A percentile compares a stretch with the other conserved stretches of the same genome.
These are phyloP conservation scores for Mycena venus DNA, from an alignment of 768 basidiomycete species.

Conservation along the genomic window DNA sequence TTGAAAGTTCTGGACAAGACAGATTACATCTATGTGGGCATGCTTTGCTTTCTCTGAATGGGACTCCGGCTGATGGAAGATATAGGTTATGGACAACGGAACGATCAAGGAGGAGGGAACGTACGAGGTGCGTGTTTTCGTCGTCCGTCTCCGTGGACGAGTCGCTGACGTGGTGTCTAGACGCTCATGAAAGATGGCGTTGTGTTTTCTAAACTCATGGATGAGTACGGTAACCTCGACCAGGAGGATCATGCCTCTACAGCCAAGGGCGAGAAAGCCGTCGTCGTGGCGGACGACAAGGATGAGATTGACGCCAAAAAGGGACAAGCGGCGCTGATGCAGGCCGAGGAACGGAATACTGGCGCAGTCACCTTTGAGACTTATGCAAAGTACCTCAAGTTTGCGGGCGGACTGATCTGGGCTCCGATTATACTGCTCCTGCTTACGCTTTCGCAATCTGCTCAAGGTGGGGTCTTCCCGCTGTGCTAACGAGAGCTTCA, in stretches of 20 bases:
- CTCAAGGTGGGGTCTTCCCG: conserved; percentile 55
- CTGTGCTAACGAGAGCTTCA: not conserved
- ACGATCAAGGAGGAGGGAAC: conserved; percentile 74
- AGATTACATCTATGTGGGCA: conserved; percentile 67
- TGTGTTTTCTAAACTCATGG: conserved; percentile 65
- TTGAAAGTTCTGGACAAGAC: conserved; percentile 61
- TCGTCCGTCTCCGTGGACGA: not conserved
- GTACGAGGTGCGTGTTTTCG: conserved; percentile 56
- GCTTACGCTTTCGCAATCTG: conserved; percentile 61
- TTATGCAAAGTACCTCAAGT: conserved; percentile 62
- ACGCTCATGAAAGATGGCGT: conserved; percentile 58
- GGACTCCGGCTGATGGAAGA: not conserved
- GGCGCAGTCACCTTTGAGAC: conserved; percentile 65
- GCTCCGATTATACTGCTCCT: conserved; percentile 59
- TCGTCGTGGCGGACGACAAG: not conserved
- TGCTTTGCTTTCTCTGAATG: not conserved
- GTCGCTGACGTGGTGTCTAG: conserved; percentile 40
- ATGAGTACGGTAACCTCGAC: conserved; percentile 65
- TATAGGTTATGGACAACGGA: conserved; percentile 66
- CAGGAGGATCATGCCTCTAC: conserved; percentile 46
- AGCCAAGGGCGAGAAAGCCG: conserved; percentile 28
- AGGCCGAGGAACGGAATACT: conserved; percentile 68
- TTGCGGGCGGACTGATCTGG: conserved; percentile 64
- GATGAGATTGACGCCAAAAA: conserved; percentile 27
- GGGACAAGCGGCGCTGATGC: conserved; percentile 56